phyloP scores from a whole-genome alignment of 331 rosid genomes.

The Acacia pycnantha region DNA sequence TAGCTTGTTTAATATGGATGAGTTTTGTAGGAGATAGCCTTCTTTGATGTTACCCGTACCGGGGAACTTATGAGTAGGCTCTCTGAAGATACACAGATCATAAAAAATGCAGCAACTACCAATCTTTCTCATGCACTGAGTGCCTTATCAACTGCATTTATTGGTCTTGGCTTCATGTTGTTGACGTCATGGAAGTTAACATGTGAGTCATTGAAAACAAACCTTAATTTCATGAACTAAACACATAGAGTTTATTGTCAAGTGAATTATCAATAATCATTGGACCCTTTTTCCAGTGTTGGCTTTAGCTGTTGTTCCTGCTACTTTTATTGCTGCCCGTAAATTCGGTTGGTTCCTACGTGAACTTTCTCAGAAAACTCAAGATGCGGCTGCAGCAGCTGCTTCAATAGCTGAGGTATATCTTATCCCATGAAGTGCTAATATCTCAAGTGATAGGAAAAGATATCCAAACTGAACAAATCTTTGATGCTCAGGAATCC shows the following conservation, averaged over 20 bases:
- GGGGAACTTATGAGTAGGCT: conserved; percentile 88
- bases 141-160: conserved; percentile 72
- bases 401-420: conserved; percentile 86
- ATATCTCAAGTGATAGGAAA: background rate
- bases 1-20: conserved; percentile 20
- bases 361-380: conserved; percentile 87
- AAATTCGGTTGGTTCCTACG: conserved; percentile 86
- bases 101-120: conserved; percentile 86
- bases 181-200: conserved; percentile 81
- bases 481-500: conserved; percentile 56
- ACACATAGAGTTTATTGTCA: background rate
- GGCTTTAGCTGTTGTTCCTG: conserved; percentile 81
- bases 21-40: conserved; percentile 77
- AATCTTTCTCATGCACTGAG: conserved; percentile 63
- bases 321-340: conserved; percentile 75
- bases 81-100: conserved; percentile 87
- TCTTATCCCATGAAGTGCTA: background rate
- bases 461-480: conserved; percentile 3
- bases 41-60: conserved; percentile 77
- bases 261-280: background rate
- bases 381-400: conserved; percentile 89
- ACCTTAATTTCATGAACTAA: conserved; percentile 12
- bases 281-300: conserved; percentile 44
- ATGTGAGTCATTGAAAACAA: conserved; percentile 44
- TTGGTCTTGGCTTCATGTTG: conserved; percentile 75